Evolutionary conservation across 352 stramenopile genomes (phyloP).

Genomic region (Globisporangium rhizosaccharum): DNA sequence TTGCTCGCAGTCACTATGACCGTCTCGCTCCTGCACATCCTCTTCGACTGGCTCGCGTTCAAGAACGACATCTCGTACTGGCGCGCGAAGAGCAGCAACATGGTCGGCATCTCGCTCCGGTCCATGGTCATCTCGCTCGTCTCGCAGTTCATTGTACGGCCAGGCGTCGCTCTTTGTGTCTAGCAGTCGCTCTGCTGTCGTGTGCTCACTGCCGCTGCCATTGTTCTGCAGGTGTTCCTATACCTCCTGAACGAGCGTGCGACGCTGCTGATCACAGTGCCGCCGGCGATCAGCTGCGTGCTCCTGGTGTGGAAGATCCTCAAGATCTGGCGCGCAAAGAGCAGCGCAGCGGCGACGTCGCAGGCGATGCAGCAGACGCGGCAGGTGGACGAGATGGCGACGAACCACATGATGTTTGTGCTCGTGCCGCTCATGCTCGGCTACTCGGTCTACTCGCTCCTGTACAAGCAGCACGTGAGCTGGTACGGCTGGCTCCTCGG

Average conservation of each 20-base stretch:
- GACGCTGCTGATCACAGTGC: slow-evolving; percentile 89
- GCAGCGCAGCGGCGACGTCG: slow-evolving; percentile 4
- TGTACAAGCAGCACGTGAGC: slow-evolving; percentile 77
- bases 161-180: background rate
- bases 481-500: slow-evolving; percentile 86
- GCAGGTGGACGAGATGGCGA: slow-evolving; percentile 80
- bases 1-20: slow-evolving; percentile 93
- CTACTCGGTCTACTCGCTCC: slow-evolving; percentile 73
- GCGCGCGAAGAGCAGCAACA: slow-evolving; percentile 86
- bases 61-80: slow-evolving; percentile 98
- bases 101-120: slow-evolving; percentile 92
- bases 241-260: slow-evolving; percentile 95
- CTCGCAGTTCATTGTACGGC: slow-evolving; percentile 81
- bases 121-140: slow-evolving; percentile 92
- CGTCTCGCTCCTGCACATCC: slow-evolving; percentile 94
- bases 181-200: background rate
- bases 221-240: slow-evolving; percentile 69
- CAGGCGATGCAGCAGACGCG: slow-evolving; percentile 42
- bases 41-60: slow-evolving; percentile 98
- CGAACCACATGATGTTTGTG: slow-evolving; percentile 72
- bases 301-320: slow-evolving; percentile 89
- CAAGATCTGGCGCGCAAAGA: slow-evolving; percentile 46
- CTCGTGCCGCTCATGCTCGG: slow-evolving; percentile 72
- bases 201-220: background rate
- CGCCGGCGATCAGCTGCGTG: slow-evolving; percentile 52